phyloP scores from a whole-genome alignment of 2,329 filamentous ascomycete species.

The Penicillium sp. region DNA sequence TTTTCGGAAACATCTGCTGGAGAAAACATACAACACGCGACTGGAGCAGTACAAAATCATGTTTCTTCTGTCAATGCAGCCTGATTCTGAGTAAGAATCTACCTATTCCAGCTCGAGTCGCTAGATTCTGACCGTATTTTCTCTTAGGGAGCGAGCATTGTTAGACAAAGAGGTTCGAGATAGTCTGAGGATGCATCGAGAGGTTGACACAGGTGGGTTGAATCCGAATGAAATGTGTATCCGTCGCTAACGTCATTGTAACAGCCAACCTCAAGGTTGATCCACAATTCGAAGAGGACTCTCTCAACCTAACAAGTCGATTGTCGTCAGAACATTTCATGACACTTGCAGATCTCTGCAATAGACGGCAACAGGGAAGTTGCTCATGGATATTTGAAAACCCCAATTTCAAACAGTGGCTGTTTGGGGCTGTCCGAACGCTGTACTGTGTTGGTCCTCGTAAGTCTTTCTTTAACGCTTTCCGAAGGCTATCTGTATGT shows the following conservation, averaged over 20 bases:
- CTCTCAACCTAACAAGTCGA: no score
- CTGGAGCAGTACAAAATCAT: slow-evolving; percentile 36
- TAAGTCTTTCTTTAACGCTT: slow-evolving; percentile 13
- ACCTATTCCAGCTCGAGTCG: no score
- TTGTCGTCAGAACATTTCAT: slow-evolving; percentile 23
- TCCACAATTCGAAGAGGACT: slow-evolving; percentile 17
- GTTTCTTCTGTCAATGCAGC: slow-evolving; percentile 31
- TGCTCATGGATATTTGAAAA: slow-evolving; percentile 35
- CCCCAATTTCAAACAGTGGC: slow-evolving; percentile 28
- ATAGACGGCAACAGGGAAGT: slow-evolving; percentile 28
- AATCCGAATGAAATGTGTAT: no score
- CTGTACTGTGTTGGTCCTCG: slow-evolving; percentile 30
- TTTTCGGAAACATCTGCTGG: slow-evolving; percentile 32
- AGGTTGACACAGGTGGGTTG: no score
- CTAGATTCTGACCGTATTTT: not conserved
- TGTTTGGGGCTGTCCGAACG: slow-evolving; percentile 28
- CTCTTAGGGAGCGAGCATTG: not conserved
- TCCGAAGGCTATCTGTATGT: not conserved
- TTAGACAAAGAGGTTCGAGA: not conserved
- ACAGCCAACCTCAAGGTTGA: no score
- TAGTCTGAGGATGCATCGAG: no score
- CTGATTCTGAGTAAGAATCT: slow-evolving; percentile 23
- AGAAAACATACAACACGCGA: slow-evolving; percentile 29
- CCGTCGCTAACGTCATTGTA: no score
- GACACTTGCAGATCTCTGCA: slow-evolving; percentile 32